Conservation (phyloP, 495 filamentous ascomycete species). For the Talaromyces stipitatus region DNA sequence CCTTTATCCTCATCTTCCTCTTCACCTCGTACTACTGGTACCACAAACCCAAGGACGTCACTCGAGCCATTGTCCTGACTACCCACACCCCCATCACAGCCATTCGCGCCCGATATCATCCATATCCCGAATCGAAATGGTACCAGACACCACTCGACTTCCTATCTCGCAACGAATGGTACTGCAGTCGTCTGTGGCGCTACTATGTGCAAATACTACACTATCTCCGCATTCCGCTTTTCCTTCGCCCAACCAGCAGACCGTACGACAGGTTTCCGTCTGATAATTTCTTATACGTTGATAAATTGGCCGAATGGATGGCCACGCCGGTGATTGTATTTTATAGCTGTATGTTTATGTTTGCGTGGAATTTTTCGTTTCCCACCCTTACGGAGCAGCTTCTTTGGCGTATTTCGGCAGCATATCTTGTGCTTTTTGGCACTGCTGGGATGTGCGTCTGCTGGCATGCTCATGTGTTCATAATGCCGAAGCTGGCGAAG, state of each 20-base stretch:
- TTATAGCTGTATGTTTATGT: slow-evolving; percentile 18
- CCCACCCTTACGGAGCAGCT: slow-evolving; percentile 13
- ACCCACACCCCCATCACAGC: slow-evolving; percentile 2
- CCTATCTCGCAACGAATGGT: slow-evolving; percentile 14
- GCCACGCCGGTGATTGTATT: slow-evolving; percentile 7
- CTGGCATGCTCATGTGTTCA: slow-evolving; percentile 1
- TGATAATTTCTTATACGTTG: slow-evolving; percentile 6
- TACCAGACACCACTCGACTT: slow-evolving; percentile 18
- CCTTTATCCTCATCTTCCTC: slow-evolving; percentile 30
- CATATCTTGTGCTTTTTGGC: slow-evolving; percentile 11
- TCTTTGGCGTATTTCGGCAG: slow-evolving; percentile 18
- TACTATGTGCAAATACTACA: slow-evolving; percentile 15
- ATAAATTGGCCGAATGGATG: slow-evolving; percentile 9
- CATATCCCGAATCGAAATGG: slow-evolving; percentile 4
- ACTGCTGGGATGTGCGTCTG: slow-evolving; percentile 4
- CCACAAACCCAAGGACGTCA: slow-evolving; percentile 30
- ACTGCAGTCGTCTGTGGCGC: slow-evolving; percentile 11
- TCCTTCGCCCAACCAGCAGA: slow-evolving; percentile 5
- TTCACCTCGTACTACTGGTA: slow-evolving; percentile 35
- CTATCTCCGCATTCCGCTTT: slow-evolving; percentile 10
- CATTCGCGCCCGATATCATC: slow-evolving; percentile 1
- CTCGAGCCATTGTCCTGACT: slow-evolving; percentile 13
- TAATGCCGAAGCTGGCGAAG: neutral
- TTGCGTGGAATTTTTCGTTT: slow-evolving; percentile 23
- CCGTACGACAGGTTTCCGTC: slow-evolving; percentile 16